Base-by-base conservation (phyloP, 768 basidiomycete genomes). In the Kwoniella botswanensis region DNA sequence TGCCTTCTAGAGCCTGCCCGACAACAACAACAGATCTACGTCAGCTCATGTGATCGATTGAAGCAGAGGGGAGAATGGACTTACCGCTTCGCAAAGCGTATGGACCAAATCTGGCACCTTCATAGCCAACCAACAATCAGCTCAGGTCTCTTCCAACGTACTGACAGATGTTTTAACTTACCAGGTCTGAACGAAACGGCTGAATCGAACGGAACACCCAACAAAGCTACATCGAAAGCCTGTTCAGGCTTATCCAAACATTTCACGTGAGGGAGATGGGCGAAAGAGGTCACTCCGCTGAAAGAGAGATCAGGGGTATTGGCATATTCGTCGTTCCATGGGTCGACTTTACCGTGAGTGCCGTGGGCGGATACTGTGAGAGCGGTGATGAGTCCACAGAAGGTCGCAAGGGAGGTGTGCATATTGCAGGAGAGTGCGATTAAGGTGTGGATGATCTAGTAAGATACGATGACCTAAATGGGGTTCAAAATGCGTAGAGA, bases 261-360 rank as follows among this genome's bases (percentile, higher is more conserved):
- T 46, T 88, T 87, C 9, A 85, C 75, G 79, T 92, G 93, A 1
- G 92, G 90, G 15, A 93, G 85, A 77, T 93, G 93, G 21, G 93
- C 91, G 85, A 95, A 96, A 0, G 92, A 87, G 17, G 91, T 86
- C 41, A 92, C 90, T 0, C 94, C 93, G 6, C 91, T 89, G 85
- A 92, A 95, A 4, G 86, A 82, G 53, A 90, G 88, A 83, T 94
- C 92, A 21, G 87, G 86, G 0, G 71, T 70, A 35, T 70, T 58
- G 54, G 67, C 71, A 56, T 70, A 76, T 29, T 72, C 35, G 35
- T 64, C 64, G 26, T 57, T 67, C 76, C 76, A 76, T 18, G 76
- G 76, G 55, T 76, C 76, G 53, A 67, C 43, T n/a, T 59, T 50
- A 1, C 56, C n/a, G 52, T 64, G 52, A 1, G 44, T 29, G 50